Conservation (phyloP, 805 yeast species). For the Nakazawaea populi region DNA sequence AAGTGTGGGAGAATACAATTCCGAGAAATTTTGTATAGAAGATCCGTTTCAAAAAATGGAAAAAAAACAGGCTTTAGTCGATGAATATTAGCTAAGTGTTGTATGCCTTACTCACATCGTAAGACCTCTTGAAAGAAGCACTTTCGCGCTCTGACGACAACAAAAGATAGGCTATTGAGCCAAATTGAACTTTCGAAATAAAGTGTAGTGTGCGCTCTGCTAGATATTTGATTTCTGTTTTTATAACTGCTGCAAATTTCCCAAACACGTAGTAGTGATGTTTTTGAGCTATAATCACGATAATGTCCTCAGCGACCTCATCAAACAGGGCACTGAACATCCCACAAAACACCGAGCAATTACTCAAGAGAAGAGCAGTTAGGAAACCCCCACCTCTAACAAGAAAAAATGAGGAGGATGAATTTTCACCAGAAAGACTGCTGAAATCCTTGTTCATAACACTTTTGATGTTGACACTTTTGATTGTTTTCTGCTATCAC, state of each 20-base stretch:
- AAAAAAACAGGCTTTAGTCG: neutral
- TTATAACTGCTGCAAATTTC: too few relatives aligned
- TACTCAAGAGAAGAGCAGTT: neutral
- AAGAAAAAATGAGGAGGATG: constrained; percentile 15
- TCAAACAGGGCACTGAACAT: neutral
- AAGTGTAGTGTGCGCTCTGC: too few relatives aligned
- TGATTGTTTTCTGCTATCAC: constrained; percentile 3
- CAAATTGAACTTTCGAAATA: too few relatives aligned
- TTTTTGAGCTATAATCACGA: too few relatives aligned
- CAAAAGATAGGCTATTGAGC: too few relatives aligned
- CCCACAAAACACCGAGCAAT: neutral
- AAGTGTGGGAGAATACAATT: constrained; percentile 28
- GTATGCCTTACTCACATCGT: too few relatives aligned
- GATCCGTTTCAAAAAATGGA: neutral
- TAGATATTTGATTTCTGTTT: too few relatives aligned
- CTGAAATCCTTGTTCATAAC: constrained; percentile 16
- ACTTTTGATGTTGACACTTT: constrained; percentile 7
- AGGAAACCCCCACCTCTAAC: constrained; percentile 3
- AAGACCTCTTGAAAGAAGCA: too few relatives aligned
- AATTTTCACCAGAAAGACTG: constrained; percentile 13
- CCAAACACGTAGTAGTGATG: too few relatives aligned
- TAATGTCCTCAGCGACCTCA: neutral
- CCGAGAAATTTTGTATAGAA: constrained; percentile 23
- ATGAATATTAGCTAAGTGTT: too few relatives aligned
- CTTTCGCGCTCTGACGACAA: too few relatives aligned